These are phyloP conservation scores for Cicer chorassanicum DNA, from an alignment of 306 rosid genomes.

Conservation along the genomic window DNA sequence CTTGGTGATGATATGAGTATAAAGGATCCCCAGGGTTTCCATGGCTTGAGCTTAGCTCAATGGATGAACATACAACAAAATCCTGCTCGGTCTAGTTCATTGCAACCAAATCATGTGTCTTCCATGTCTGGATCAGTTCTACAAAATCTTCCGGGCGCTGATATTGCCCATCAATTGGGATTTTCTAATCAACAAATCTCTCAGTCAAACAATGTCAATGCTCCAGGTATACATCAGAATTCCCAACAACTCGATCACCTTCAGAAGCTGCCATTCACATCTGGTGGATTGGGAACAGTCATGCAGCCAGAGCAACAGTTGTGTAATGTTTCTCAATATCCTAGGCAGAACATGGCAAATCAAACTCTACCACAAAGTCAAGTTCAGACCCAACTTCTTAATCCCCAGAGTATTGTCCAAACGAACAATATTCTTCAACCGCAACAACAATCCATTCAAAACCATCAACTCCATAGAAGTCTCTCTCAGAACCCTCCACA, in stretches of 20 bases:
- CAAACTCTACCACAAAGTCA: slow-evolving; percentile 67
- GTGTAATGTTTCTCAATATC: slow-evolving; percentile 61
- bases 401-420: slow-evolving; percentile 70
- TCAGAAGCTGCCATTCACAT: slow-evolving; percentile 57
- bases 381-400: slow-evolving; percentile 70
- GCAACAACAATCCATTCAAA: slow-evolving; percentile 69
- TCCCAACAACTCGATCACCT: slow-evolving; percentile 80
- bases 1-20: slow-evolving; percentile 79
- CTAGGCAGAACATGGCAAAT: slow-evolving; percentile 61
- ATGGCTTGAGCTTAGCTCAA: slow-evolving; percentile 88
- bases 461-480: slow-evolving; percentile 65
- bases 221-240: slow-evolving; percentile 73
- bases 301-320: slow-evolving; percentile 67
- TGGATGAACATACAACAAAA: slow-evolving; percentile 98
- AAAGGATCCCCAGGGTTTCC: slow-evolving; percentile 81
- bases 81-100: slow-evolving; percentile 65
- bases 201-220: slow-evolving; percentile 64
- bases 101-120: slow-evolving; percentile 74
- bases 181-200: slow-evolving; percentile 65
- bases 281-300: slow-evolving; percentile 60
- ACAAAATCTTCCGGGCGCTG: slow-evolving; percentile 72
- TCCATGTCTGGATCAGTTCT: slow-evolving; percentile 67
- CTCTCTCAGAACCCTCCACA: slow-evolving; percentile 62
- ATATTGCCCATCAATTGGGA: slow-evolving; percentile 77
- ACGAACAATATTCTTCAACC: slow-evolving; percentile 51